A percentile compares a stretch with the other conserved stretches of the same genome.
phyloP scores from a whole-genome alignment of 495 filamentous ascomycete species.

The Umbilicaria muhlenbergii region DNA sequence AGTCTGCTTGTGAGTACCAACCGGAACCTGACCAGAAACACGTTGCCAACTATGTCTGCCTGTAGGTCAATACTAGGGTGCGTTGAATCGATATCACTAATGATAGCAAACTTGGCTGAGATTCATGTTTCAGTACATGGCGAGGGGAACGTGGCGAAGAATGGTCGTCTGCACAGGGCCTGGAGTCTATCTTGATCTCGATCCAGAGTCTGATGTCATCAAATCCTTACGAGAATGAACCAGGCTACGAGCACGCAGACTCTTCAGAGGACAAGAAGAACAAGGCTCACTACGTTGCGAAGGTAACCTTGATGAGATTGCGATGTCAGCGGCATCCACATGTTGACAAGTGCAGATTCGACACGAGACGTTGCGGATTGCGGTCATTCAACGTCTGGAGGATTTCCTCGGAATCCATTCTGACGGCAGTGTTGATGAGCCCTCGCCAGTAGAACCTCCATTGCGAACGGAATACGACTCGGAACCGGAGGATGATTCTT shows the following conservation, averaged over 20 bases:
- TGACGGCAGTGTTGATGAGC: slow-evolving; percentile 26
- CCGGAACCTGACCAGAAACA: neutral
- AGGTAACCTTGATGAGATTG: slow-evolving; percentile 39
- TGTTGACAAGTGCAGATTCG: slow-evolving; percentile 43
- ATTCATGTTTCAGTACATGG: slow-evolving; percentile 61
- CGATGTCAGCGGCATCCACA: neutral
- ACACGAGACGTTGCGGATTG: slow-evolving; percentile 78
- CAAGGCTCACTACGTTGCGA: slow-evolving; percentile 68
- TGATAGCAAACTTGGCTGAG: slow-evolving; percentile 7
- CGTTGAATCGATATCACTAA: neutral
- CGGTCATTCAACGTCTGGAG: slow-evolving; percentile 76
- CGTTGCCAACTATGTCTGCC: neutral
- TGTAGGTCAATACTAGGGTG: slow-evolving; percentile 81
- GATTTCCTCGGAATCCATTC: slow-evolving; percentile 50
- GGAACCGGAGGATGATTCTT: slow-evolving; percentile 35
- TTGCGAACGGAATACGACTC: slow-evolving; percentile 22
- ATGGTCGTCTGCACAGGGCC: slow-evolving; percentile 89
- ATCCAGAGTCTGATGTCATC: slow-evolving; percentile 91
- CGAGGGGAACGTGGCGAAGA: slow-evolving; percentile 75
- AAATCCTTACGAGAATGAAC: slow-evolving; percentile 94
- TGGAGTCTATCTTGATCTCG: slow-evolving; percentile 87
- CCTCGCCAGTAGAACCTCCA: slow-evolving; percentile 15
- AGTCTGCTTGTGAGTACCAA: slow-evolving; percentile 63
- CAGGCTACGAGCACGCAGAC: slow-evolving; percentile 70
- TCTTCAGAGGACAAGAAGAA: slow-evolving; percentile 52